Evolutionary conservation across 225 moss, liverwort and hornwort genomes (phyloP), one percentile per base, ranked within the genome.

Genomic region (Marchantia paleacea): DNA sequence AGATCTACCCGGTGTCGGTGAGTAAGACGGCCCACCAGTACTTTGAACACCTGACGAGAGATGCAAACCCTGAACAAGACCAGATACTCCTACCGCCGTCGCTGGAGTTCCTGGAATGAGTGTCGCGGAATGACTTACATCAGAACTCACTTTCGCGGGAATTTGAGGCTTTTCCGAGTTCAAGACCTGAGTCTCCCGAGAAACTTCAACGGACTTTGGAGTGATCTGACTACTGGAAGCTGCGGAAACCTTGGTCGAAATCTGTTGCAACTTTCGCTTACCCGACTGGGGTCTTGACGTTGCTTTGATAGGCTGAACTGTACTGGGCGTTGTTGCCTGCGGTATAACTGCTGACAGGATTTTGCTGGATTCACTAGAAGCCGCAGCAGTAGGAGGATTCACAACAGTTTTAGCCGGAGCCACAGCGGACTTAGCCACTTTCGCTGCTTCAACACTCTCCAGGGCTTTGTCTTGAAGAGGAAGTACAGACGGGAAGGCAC

Each of bases 381-480:
- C 52, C 7, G 31, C 29, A 10, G 64, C 7, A n/a, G 79, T 52
- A 24, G 52, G 13, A 19, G 69, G 12, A n/a, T 70, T 81, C 63
- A 49, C 80, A 11, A n/a, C 51, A 60, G 29, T 61, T 28, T 69
- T 70, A 20, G 7, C n/a, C 47, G 5, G 19, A 62, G 31, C 71
- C 16, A 58, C 70, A 75, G 52, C 73, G 47, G 60, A 73, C 48
- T 50, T 68, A 48, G 57, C 70, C 25, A n/a, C 58, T 69, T 79
- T 75, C 30, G 73, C 19, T 30, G 14, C 10, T 62, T 55, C 60
- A 47, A 69, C 66, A 47, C 55, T 52, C 28, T 51, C 65, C n/a
- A 22, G 20, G n/a, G 24, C 39, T 13, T 77, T 61, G 30, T 49
- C 77, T 25, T 60, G 61, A 39, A 50, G 58, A 62, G 58, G 10